Base-by-base conservation (phyloP, 116 monocot genomes). In the Cymodocea nodosa region DNA sequence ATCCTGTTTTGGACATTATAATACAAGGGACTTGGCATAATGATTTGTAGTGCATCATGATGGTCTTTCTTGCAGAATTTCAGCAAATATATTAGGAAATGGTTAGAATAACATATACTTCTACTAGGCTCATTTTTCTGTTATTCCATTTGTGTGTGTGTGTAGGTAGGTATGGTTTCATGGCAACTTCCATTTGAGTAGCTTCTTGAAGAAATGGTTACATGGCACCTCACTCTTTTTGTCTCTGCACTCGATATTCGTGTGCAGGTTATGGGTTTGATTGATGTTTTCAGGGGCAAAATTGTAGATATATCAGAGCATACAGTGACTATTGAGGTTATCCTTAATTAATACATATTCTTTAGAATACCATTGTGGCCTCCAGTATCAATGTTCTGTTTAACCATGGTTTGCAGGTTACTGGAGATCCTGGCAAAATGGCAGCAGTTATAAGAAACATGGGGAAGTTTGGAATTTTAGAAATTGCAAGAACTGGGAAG, bases 391-490 rank as follows among this genome's bases (percentile, higher is more conserved):
- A 1, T 3, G 30, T 50, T 65, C 25, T 23, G 14, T 15, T 4
- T 44, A 39, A 37, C 50, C 55, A 71, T 71, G 36, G 50, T 65
- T 44, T 78, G 53, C 69, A 95, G 95, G 90, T 95, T 68, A 77
- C 92, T 61, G 97, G 97, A 70, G 97, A 98, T 84, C 97, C 97
- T 76, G 97, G 91, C n/a, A 98, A 98, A 71, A 86, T 98, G 19
- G 82, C 62, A 62, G 92, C 97, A 37, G 87, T 98, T 48, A 81
- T 78, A 54, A 85, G 82, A 65, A 98, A 78, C 60, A 73, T 98
- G 20, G 80, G 66, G 58, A 98, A 91, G 70, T 98, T 98, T 82
- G 89, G 91, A 49, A 88, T 97, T 30, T 83, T 60, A 76, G 97
- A 97, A 82, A 85, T 97, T 75, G 85, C 91, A 57, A 87, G 97